phyloP scores from a whole-genome alignment of 2,329 filamentous ascomycete genomes.

The Mycosphaerelloides madeirae region DNA sequence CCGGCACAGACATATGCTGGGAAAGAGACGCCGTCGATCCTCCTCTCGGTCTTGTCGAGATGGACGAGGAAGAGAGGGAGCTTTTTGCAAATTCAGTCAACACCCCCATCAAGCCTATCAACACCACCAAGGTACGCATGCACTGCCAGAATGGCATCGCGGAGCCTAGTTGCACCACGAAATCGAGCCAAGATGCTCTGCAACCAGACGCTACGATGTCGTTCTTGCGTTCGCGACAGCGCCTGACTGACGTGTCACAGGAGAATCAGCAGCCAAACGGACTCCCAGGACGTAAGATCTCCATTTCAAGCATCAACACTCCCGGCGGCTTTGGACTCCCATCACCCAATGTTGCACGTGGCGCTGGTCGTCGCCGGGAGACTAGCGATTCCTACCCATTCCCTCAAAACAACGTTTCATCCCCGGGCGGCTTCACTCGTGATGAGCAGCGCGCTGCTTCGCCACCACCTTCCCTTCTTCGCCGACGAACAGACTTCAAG shows the following conservation, averaged over 20 bases:
- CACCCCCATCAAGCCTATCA: constrained; percentile 54
- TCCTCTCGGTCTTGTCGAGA: constrained; percentile 67
- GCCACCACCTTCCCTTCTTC: constrained; percentile 56
- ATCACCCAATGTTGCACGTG: constrained; percentile 69
- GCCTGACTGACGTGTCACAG: too few relatives aligned
- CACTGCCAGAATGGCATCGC: constrained; percentile 94
- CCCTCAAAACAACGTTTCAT: constrained; percentile 50
- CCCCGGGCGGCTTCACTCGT: constrained; percentile 54
- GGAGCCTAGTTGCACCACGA: constrained; percentile 71
- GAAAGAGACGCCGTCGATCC: constrained; percentile 64
- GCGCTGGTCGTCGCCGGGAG: constrained; percentile 70
- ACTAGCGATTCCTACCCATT: constrained; percentile 66
- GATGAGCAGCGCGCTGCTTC: constrained; percentile 60
- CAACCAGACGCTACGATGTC: too few relatives aligned
- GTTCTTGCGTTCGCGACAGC: too few relatives aligned
- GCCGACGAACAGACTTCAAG: constrained; percentile 59
- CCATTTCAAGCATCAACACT: constrained; percentile 64
- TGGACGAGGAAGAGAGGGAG: constrained; percentile 65
- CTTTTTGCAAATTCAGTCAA: constrained; percentile 34
- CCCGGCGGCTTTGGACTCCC: constrained; percentile 62
- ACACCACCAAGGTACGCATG: constrained; percentile 77
- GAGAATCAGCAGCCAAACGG: constrained; percentile 52
- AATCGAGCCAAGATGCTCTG: too few relatives aligned
- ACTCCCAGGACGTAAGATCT: constrained; percentile 71
- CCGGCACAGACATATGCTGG: constrained; percentile 92